These are phyloP conservation scores for Trichoderma lentiforme DNA, from an alignment of 2,329 filamentous ascomycete species.

Conservation along the genomic window DNA sequence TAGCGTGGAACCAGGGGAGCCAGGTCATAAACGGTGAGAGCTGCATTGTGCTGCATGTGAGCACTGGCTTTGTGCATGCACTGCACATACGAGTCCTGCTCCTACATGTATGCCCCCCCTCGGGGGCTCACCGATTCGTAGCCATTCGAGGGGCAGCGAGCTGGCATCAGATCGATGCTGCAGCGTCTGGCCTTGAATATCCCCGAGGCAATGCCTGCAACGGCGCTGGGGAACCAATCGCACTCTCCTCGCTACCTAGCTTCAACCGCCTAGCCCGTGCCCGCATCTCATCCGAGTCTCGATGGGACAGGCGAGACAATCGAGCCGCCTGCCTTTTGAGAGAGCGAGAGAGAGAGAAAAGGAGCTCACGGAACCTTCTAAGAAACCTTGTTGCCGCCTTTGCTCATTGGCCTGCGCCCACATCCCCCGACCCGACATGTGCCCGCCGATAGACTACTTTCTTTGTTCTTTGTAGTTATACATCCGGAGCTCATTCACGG, in stretches of 20 bases:
- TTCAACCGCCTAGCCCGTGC: neutral
- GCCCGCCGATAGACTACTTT: neutral
- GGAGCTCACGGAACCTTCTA: constrained; percentile 13
- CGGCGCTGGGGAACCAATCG: neutral
- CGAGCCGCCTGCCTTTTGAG: neutral
- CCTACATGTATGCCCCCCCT: neutral
- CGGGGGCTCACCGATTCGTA: neutral
- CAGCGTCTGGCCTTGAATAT: constrained; percentile 1
- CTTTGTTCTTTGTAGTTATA: neutral
- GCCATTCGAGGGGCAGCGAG: neutral
- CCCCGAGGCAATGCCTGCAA: constrained; percentile 10
- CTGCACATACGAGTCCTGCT: neutral
- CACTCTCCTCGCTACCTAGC: neutral
- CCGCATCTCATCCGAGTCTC: neutral
- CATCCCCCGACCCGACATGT: neutral
- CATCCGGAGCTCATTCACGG: neutral
- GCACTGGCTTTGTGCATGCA: constrained; percentile 6
- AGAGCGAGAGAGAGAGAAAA: neutral
- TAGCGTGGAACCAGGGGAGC: constrained; percentile 11
- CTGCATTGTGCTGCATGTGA: constrained; percentile 5
- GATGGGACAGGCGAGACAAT: constrained; percentile 4
- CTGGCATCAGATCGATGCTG: constrained; percentile 7
- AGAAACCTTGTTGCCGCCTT: neutral
- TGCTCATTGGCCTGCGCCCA: neutral
- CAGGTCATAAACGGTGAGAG: constrained; percentile 5